Percentiles rank a stretch among this genome's conserved stretches.
These are phyloP conservation scores for Acacia pycnantha DNA, from an alignment of 331 rosid genomes.

Conservation along the genomic window DNA sequence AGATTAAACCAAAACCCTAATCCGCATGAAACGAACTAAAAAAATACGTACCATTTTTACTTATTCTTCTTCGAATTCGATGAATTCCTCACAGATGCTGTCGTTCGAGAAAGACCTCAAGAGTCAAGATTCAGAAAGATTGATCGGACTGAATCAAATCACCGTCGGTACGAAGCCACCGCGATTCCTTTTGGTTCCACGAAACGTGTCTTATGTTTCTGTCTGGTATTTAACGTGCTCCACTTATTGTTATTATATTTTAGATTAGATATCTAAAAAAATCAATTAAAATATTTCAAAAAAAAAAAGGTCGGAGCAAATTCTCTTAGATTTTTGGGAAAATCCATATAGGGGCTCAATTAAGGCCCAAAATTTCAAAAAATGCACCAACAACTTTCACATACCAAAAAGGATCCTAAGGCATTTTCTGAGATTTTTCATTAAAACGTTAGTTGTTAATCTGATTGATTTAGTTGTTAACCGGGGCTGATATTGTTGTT, in stretches of 20 bases:
- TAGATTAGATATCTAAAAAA: too few relatives aligned
- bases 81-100: neutral
- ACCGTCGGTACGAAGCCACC: neutral
- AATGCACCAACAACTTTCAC: too few relatives aligned
- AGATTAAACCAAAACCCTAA: conserved; percentile 12
- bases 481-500: too few relatives aligned
- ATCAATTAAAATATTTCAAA: neutral
- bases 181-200: neutral
- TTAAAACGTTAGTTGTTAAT: too few relatives aligned
- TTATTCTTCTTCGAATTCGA: neutral
- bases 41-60: conserved; percentile 24
- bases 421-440: too few relatives aligned
- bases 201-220: neutral
- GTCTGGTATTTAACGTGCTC: neutral
- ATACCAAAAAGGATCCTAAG: too few relatives aligned
- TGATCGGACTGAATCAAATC: neutral
- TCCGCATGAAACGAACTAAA: neutral
- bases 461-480: too few relatives aligned
- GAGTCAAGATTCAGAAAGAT: conserved; percentile 15
- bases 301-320: too few relatives aligned
- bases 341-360: too few relatives aligned
- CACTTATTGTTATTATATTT: neutral
- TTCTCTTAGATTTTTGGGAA: too few relatives aligned
- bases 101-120: neutral
- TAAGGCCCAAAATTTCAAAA: too few relatives aligned